A percentile compares a stretch with the other conserved stretches of the same genome.
Conservation (phyloP, 192 early-diverging fungal species). For the Podochytrium sp. region DNA sequence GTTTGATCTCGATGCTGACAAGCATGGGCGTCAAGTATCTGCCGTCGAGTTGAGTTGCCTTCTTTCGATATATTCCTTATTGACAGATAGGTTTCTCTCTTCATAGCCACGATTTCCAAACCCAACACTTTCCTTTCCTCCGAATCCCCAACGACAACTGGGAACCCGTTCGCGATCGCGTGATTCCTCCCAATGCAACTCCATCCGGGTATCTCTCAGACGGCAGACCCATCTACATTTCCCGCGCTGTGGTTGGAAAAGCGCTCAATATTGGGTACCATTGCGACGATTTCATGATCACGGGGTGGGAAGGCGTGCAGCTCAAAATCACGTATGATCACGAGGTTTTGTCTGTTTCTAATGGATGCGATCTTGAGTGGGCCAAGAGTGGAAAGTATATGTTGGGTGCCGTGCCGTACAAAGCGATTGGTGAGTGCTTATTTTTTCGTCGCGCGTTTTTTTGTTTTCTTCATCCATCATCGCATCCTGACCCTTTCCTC, state of each 20-base stretch:
- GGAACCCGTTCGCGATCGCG: background rate
- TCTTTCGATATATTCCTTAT: no score
- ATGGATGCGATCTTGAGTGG: background rate
- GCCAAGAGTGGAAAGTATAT: background rate
- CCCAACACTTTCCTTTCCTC: background rate
- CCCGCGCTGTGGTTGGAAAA: background rate
- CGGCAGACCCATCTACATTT: background rate
- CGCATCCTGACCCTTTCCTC: no score
- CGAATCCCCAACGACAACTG: slow-evolving; percentile 1
- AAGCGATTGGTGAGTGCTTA: background rate
- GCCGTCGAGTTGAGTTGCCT: background rate
- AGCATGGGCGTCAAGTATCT: background rate
- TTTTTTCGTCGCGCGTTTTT: background rate
- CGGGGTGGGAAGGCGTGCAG: slow-evolving; percentile 4
- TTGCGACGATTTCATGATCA: background rate
- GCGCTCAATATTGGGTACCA: slow-evolving; percentile 1
- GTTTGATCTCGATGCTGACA: background rate
- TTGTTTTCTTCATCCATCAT: background rate
- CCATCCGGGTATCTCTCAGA: slow-evolving; percentile 2
- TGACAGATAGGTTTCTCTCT: background rate
- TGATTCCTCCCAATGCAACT: background rate
- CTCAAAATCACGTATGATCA: slow-evolving; percentile 2
- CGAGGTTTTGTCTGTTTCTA: background rate
- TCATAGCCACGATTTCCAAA: slow-evolving; percentile 1
- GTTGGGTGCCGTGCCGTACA: background rate